phyloP scores from a whole-genome alignment of 768 basidiomycete species.

The Kwoniella mangroviensis region DNA sequence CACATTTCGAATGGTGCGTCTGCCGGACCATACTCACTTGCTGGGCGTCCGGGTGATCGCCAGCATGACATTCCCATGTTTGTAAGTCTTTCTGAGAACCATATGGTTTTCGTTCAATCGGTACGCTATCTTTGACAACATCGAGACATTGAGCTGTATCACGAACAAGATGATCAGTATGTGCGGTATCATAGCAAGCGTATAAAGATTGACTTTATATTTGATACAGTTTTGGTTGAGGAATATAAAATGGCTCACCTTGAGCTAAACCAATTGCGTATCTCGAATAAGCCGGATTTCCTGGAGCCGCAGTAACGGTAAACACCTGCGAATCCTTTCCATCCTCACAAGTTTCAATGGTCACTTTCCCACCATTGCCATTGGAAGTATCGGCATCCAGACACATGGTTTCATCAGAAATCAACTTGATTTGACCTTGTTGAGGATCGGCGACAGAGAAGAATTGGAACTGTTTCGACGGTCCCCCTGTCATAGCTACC shows the following conservation, averaged over 20 bases:
- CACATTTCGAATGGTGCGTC: no score
- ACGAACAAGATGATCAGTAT: no score
- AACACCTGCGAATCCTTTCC: conserved; percentile 3
- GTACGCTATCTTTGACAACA: conserved; percentile 7
- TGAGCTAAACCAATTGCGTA: neutral
- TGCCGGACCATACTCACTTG: conserved; percentile 3
- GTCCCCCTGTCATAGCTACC: conserved; percentile 1
- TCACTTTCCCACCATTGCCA: conserved; percentile 5
- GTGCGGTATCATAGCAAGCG: no score
- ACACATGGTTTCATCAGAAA: conserved; percentile 1
- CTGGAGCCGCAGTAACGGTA: neutral
- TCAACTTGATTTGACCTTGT: conserved; percentile 10
- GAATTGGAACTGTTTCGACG: conserved; percentile 1
- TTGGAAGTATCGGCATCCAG: conserved; percentile 13
- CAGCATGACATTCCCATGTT: conserved; percentile 22
- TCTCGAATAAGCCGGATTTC: neutral
- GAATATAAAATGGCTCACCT: no score
- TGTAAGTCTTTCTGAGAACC: conserved; percentile 13
- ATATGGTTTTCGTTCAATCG: conserved; percentile 17
- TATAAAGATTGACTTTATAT: no score
- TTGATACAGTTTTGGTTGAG: no score
- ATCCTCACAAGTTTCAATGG: conserved; percentile 14
- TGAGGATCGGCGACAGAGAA: conserved; percentile 2
- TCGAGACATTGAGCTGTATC: conserved; percentile 19
- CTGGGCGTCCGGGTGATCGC: neutral